phyloP scores from a whole-genome alignment of 1,139 yeast species.

The Arxiozyma slooffiae region DNA sequence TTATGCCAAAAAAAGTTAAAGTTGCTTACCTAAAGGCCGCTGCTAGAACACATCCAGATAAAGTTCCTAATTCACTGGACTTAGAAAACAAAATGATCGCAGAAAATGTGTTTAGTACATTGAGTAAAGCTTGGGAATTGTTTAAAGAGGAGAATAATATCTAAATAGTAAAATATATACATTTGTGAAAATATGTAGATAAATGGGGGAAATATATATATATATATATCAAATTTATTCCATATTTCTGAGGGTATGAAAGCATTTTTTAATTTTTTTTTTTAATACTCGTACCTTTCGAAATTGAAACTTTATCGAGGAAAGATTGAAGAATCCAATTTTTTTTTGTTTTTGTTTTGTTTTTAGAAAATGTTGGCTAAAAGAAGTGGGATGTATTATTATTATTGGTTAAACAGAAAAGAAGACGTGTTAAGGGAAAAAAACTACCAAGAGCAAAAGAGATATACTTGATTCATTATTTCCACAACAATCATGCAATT shows the following conservation, averaged over 20 bases:
- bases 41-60: constrained; percentile 90
- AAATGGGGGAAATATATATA: neutral
- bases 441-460: neutral
- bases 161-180: constrained; percentile 14
- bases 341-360: no score
- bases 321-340: neutral
- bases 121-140: constrained; percentile 86
- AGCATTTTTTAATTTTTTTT: neutral
- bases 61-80: constrained; percentile 44
- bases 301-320: neutral
- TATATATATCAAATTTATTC: neutral
- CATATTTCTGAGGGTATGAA: neutral
- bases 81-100: constrained; percentile 77
- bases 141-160: constrained; percentile 55
- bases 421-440: neutral
- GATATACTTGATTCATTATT: neutral
- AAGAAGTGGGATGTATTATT: no score
- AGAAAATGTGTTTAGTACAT: constrained; percentile 70
- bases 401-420: neutral
- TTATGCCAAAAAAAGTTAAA: constrained; percentile 86
- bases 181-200: neutral
- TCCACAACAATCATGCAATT: neutral
- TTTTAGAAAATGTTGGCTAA: neutral
- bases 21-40: constrained; percentile 85
- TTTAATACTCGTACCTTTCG: no score